Percentiles rank a stretch among this genome's conserved stretches.
These are phyloP conservation scores for Amphibolis antarctica DNA, from an alignment of 106 monocot species.

Conservation along the genomic window DNA sequence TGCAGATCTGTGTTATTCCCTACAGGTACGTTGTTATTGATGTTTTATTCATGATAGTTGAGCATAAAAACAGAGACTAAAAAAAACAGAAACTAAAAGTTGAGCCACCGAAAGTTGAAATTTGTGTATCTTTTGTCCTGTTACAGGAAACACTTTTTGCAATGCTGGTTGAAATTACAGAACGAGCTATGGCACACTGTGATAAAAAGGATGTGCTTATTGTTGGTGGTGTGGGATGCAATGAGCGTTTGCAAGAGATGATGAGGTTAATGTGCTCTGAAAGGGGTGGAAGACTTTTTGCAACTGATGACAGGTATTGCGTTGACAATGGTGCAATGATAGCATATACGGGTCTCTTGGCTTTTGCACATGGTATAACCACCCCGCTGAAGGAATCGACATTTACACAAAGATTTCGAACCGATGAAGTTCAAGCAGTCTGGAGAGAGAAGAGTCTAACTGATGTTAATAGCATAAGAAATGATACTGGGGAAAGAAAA, in stretches of 20 bases:
- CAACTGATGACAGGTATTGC: slow-evolving; percentile 93
- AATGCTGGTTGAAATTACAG: slow-evolving; percentile 98
- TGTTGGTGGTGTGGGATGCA: slow-evolving; percentile 95
- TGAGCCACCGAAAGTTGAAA: neutral
- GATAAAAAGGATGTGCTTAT: slow-evolving; percentile 93
- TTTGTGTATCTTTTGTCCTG: neutral
- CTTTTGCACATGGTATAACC: slow-evolving; percentile 63
- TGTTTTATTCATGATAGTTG: neutral
- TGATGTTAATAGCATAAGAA: neutral
- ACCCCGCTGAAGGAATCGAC: slow-evolving; percentile 75
- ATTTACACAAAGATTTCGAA: slow-evolving; percentile 88
- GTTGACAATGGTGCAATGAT: slow-evolving; percentile 99
- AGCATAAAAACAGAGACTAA: neutral
- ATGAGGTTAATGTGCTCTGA: slow-evolving; percentile 93
- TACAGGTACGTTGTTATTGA: slow-evolving; percentile 43
- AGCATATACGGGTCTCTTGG: slow-evolving; percentile 92
- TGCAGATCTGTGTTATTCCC: slow-evolving; percentile 92
- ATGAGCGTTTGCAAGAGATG: slow-evolving; percentile 88
- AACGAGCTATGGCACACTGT: slow-evolving; percentile 98
- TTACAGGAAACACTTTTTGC: slow-evolving; percentile 91
- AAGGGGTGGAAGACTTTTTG: slow-evolving; percentile 72
- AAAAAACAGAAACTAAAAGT: neutral
- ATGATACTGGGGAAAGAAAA: neutral
- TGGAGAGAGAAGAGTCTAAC: slow-evolving; percentile 60
- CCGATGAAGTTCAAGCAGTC: slow-evolving; percentile 87